phyloP scores from a whole-genome alignment of 768 basidiomycete genomes.

The Rhizopogon vesiculosus region DNA sequence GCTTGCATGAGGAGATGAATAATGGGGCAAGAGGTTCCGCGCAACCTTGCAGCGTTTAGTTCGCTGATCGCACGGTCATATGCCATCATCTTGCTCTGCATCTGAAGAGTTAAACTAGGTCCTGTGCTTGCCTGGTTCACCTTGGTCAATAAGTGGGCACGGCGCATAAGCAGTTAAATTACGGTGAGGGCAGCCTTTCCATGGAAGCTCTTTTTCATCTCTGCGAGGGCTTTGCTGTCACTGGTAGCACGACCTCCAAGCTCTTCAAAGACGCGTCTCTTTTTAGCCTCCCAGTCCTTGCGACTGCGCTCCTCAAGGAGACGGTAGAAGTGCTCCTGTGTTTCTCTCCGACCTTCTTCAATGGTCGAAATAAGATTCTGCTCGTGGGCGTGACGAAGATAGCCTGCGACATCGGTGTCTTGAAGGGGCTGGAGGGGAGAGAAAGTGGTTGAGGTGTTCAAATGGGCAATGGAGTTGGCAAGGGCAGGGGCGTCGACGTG shows the following conservation, averaged over 20 bases:
- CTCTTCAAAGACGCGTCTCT: constrained; percentile 87
- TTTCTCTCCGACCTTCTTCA: constrained; percentile 82
- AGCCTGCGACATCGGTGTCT: constrained; percentile 92
- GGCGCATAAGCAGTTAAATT: constrained; percentile 16
- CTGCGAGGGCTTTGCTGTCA: constrained; percentile 50
- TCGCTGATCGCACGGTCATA: constrained; percentile 83
- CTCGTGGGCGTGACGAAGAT: constrained; percentile 91
- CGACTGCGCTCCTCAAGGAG: constrained; percentile 70
- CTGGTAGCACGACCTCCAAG: constrained; percentile 63
- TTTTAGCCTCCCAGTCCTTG: constrained; percentile 87
- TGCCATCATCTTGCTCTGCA: constrained; percentile 94
- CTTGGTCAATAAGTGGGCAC: constrained; percentile 5
- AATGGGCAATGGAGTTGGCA: constrained; percentile 73
- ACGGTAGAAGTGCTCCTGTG: constrained; percentile 80
- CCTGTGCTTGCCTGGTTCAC: constrained; percentile 35
- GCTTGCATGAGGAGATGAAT: constrained; percentile 69
- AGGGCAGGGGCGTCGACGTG: constrained; percentile 92
- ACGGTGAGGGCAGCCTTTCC: constrained; percentile 53
- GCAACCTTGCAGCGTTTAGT: constrained; percentile 69
- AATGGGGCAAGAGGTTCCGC: constrained; percentile 71
- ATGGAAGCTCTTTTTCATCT: constrained; percentile 59
- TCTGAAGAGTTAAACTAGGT: constrained; percentile 64
- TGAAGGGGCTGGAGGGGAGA: constrained; percentile 88
- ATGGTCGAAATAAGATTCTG: constrained; percentile 93
- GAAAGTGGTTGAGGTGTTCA: constrained; percentile 81